Evolutionary conservation across 2,329 filamentous ascomycete genomes (phyloP).

Genomic region (Trichoderma sp.): DNA sequence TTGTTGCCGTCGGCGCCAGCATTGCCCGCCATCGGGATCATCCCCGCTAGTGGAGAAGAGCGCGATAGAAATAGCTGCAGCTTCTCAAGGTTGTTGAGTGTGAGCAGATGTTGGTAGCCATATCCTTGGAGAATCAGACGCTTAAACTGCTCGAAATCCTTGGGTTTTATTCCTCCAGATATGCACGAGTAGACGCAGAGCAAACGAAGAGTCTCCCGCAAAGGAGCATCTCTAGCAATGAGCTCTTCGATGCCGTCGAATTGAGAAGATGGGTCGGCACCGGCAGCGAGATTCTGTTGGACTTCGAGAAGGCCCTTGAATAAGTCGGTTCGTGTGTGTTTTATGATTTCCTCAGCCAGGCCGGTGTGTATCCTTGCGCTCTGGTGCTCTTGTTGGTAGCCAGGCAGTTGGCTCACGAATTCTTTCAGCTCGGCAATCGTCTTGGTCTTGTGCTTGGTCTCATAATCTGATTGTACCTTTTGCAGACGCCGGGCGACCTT

Average conservation of each 20-base stretch:
- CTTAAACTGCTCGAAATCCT: constrained; percentile 88
- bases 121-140: constrained; percentile 88
- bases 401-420: constrained; percentile 90
- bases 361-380: constrained; percentile 91
- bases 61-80: constrained; percentile 81
- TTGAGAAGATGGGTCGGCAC: constrained; percentile 83
- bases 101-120: constrained; percentile 91
- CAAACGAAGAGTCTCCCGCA: constrained; percentile 79
- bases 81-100: constrained; percentile 84
- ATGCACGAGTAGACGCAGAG: constrained; percentile 91
- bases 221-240: constrained; percentile 81
- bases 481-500: constrained; percentile 85
- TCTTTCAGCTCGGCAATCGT: constrained; percentile 89
- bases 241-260: constrained; percentile 91
- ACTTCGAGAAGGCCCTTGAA: constrained; percentile 90
- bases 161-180: constrained; percentile 81
- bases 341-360: constrained; percentile 92
- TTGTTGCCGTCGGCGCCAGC: constrained; percentile 61
- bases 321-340: constrained; percentile 82
- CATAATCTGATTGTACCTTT: constrained; percentile 81
- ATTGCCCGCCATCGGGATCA: constrained; percentile 71
- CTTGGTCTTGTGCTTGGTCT: constrained; percentile 84
- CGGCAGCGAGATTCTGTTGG: constrained; percentile 91
- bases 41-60: constrained; percentile 74
- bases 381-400: constrained; percentile 90